Conservation (phyloP, 208 protist species). For the Cochliopodium minus region DNA sequence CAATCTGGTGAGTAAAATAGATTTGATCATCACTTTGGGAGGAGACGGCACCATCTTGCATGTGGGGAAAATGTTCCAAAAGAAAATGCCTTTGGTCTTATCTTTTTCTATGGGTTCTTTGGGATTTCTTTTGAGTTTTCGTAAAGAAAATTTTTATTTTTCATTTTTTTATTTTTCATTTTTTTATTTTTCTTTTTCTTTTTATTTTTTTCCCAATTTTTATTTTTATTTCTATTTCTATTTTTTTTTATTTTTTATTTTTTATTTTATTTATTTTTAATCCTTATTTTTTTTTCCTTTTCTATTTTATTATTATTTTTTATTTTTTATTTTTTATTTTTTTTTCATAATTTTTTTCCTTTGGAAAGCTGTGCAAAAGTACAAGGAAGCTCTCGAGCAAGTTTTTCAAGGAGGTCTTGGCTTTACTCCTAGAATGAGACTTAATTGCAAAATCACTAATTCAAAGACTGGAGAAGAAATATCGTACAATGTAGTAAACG, state of each 20-base stretch:
- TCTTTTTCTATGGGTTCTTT: conserved; percentile 27
- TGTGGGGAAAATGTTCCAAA: conserved; percentile 9
- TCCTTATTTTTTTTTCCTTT: not conserved
- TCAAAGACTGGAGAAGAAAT: not conserved
- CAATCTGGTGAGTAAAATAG: no score
- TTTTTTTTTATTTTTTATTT: not conserved
- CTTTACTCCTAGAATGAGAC: not conserved
- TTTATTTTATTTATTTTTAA: not conserved
- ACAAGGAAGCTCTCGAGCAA: conserved; percentile 7
- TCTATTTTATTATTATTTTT: not conserved
- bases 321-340: not conserved
- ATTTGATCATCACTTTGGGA: conserved; percentile 24
- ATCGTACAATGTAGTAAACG: not conserved
- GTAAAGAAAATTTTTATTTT: no score
- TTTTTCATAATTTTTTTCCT: no score
- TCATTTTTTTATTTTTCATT: no score
- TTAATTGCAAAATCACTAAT: not conserved
- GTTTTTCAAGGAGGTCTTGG: not conserved
- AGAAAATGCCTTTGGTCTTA: conserved; percentile 21
- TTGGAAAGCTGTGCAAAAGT: not conserved
- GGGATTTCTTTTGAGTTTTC: conserved; percentile 22
- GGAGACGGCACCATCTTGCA: conserved; percentile 34
- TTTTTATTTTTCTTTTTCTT: no score
- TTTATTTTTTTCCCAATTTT: not conserved
- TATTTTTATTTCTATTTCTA: no score